These are phyloP conservation scores for Furcasterigmium furcatum DNA, from an alignment of 2,329 filamentous ascomycete genomes.

Conservation along the genomic window DNA sequence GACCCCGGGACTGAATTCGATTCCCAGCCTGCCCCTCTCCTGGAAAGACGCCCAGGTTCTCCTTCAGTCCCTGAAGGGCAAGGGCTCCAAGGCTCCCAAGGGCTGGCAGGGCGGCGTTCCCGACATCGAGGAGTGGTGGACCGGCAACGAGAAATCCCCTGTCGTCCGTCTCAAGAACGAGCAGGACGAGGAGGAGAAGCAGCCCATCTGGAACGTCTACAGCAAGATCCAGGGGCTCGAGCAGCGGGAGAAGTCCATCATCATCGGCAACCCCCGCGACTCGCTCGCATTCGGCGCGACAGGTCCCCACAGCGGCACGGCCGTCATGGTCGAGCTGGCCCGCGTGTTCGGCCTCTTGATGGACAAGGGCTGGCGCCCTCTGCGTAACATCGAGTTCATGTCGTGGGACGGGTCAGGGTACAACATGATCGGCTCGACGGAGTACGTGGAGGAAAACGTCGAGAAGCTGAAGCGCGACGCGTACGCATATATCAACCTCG, in stretches of 20 bases:
- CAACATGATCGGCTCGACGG: slow-evolving; percentile 90
- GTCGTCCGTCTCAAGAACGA: slow-evolving; percentile 79
- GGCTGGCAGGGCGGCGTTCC: slow-evolving; percentile 78
- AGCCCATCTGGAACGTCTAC: slow-evolving; percentile 90
- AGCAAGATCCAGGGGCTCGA: slow-evolving; percentile 83
- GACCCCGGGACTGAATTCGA: slow-evolving; percentile 70
- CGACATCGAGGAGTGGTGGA: slow-evolving; percentile 71
- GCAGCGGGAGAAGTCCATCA: slow-evolving; percentile 76
- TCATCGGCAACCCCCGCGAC: slow-evolving; percentile 92
- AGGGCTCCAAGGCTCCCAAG: slow-evolving; percentile 65
- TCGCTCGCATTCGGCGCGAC: slow-evolving; percentile 86
- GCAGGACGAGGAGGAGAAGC: slow-evolving; percentile 78
- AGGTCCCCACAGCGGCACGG: slow-evolving; percentile 84
- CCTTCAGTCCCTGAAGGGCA: slow-evolving; percentile 70
- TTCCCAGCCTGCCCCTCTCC: slow-evolving; percentile 85
- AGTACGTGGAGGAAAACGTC: slow-evolving; percentile 85
- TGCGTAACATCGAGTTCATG: slow-evolving; percentile 94
- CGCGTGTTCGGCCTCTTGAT: slow-evolving; percentile 79
- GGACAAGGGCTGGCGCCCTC: slow-evolving; percentile 77
- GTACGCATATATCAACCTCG: slow-evolving; percentile 89
- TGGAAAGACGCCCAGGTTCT: slow-evolving; percentile 86
- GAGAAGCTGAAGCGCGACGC: slow-evolving; percentile 70
- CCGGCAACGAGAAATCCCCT: slow-evolving; percentile 64
- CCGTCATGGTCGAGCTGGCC: slow-evolving; percentile 85
- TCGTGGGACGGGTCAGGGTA: slow-evolving; percentile 96